Conservation (phyloP, 306 rosid species). For the Vicia villosa region DNA sequence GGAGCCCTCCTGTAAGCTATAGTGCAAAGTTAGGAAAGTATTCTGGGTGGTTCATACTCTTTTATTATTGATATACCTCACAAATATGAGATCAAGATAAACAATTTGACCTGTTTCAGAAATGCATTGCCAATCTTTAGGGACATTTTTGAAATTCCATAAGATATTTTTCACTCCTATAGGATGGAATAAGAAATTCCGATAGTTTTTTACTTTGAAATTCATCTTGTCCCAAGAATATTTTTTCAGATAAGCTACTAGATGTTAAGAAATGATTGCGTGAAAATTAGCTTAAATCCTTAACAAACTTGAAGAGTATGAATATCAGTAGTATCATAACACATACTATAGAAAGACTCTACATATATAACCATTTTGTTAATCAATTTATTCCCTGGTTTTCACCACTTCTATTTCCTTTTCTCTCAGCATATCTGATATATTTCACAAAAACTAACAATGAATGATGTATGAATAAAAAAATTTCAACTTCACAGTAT, state of each 20-base stretch:
- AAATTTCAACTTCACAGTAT: slow-evolving; percentile 18
- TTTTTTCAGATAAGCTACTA: background rate
- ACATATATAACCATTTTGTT: background rate
- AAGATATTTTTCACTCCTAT: too few relatives aligned
- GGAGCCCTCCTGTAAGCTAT: background rate
- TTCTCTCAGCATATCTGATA: background rate
- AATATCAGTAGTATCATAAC: background rate
- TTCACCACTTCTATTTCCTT: background rate
- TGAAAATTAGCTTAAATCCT: background rate
- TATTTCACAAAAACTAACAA: slow-evolving; percentile 12
- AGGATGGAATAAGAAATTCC: too few relatives aligned
- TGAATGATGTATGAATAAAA: background rate
- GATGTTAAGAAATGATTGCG: background rate
- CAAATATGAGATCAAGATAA: too few relatives aligned
- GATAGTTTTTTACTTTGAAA: background rate
- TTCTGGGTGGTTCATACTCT: too few relatives aligned
- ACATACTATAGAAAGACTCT: background rate
- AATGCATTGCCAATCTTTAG: too few relatives aligned
- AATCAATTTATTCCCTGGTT: background rate
- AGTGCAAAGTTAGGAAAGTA: too few relatives aligned
- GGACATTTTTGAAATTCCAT: too few relatives aligned
- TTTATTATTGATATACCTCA: too few relatives aligned
- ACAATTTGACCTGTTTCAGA: too few relatives aligned
- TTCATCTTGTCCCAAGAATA: background rate
- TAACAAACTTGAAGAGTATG: background rate